Conservation (phyloP, 345 rosid species). For the Durio zibethinus region DNA sequence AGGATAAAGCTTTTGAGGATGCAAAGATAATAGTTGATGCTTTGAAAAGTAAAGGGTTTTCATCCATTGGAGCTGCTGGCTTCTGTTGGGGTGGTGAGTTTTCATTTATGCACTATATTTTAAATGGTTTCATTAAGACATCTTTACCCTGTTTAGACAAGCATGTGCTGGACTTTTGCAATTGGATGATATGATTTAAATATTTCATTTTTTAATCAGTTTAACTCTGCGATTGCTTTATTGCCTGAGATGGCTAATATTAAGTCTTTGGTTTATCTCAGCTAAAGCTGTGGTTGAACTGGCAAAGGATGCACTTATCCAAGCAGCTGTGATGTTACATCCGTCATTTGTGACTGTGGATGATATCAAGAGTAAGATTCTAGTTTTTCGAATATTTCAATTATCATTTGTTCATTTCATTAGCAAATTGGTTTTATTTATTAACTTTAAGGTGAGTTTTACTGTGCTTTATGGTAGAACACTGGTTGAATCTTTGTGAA, state of each 20-base stretch:
- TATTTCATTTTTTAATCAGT: background rate
- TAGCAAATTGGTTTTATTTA: background rate
- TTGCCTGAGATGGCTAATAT: background rate
- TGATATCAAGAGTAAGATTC: constrained; percentile 61
- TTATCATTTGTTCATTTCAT: background rate
- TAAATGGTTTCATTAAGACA: background rate
- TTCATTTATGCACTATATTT: background rate
- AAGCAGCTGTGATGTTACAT: constrained; percentile 70
- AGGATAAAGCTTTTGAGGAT: constrained; percentile 80
- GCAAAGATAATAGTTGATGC: constrained; percentile 58
- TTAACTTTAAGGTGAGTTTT: background rate
- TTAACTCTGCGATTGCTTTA: background rate
- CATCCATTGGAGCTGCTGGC: constrained; percentile 57
- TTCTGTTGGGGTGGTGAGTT: constrained; percentile 75
- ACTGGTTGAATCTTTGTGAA: background rate
- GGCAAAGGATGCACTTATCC: constrained; percentile 48
- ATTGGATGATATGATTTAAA: background rate
- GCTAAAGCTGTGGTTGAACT: constrained; percentile 77
- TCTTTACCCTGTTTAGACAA: background rate
- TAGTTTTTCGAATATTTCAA: background rate
- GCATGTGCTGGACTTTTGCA: background rate
- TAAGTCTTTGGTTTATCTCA: constrained; percentile 26
- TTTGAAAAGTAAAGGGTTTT: constrained; percentile 55
- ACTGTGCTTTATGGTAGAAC: background rate
- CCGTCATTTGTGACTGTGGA: constrained; percentile 66